These are phyloP conservation scores for Ustilago hordei DNA, from an alignment of 1,284 basidiomycete genomes.

Conservation along the genomic window DNA sequence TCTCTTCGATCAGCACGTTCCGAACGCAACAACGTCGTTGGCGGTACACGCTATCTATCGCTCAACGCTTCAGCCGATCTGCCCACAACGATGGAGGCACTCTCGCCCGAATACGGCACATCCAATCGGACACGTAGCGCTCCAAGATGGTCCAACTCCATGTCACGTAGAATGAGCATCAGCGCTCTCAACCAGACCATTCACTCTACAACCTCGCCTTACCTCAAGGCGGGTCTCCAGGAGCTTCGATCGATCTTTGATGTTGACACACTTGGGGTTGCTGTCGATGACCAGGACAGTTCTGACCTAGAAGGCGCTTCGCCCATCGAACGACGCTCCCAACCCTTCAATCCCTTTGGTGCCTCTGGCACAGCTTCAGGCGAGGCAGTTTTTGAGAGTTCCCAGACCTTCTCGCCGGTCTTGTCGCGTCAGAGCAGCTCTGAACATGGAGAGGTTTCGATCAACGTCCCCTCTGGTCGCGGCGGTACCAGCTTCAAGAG, in stretches of 20 bases:
- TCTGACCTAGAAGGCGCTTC: constrained; percentile 38
- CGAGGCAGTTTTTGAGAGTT: constrained; percentile 24
- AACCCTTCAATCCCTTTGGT: neutral
- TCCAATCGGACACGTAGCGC: constrained; percentile 35
- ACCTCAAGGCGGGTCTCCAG: constrained; percentile 56
- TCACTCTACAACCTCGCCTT: constrained; percentile 50
- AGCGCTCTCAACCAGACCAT: constrained; percentile 38
- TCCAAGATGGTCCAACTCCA: constrained; percentile 40
- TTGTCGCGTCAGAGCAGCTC: constrained; percentile 39
- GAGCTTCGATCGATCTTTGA: constrained; percentile 61
- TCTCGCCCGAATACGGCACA: constrained; percentile 11
- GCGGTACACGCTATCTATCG: constrained; percentile 25
- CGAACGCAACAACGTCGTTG: constrained; percentile 19
- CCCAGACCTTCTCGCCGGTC: constrained; percentile 21
- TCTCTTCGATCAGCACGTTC: constrained; percentile 34
- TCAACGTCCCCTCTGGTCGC: neutral
- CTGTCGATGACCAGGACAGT: constrained; percentile 21
- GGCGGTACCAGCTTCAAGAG: constrained; percentile 23
- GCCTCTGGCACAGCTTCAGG: neutral
- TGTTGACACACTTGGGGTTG: constrained; percentile 46
- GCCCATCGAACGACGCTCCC: constrained; percentile 1
- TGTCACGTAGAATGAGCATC: constrained; percentile 47
- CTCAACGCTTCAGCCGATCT: constrained; percentile 36
- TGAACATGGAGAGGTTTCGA: constrained; percentile 19
- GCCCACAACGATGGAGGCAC: constrained; percentile 7